Evolutionary conservation across 2,329 filamentous ascomycete genomes (phyloP).

Genomic region (Truncatella angustata): DNA sequence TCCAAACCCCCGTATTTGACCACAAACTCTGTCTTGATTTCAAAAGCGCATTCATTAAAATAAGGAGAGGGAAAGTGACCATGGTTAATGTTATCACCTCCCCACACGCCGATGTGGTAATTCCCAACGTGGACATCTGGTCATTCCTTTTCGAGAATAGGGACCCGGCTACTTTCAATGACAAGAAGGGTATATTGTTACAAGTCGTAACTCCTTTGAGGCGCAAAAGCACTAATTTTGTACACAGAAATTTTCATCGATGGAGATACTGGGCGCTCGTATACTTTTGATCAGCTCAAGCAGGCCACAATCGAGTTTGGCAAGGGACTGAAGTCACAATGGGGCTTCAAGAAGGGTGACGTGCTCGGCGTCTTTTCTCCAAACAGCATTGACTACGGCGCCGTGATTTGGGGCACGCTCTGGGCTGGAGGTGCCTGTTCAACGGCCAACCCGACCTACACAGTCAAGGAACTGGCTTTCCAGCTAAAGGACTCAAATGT

Average conservation of each 20-base stretch:
- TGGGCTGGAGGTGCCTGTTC: conserved; percentile 82
- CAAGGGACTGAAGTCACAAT: conserved; percentile 70
- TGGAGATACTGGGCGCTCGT: conserved; percentile 62
- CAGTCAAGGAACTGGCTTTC: conserved; percentile 76
- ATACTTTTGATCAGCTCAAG: conserved; percentile 70
- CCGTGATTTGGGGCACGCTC: conserved; percentile 72
- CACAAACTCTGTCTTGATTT: too few species aligned
- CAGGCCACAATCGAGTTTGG: conserved; percentile 72
- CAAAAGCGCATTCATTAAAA: too few species aligned
- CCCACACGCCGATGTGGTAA: conserved; percentile 59
- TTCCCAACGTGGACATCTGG: conserved; percentile 79
- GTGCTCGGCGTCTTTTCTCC: conserved; percentile 80
- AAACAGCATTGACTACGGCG: conserved; percentile 81
- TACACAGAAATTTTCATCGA: conserved; percentile 73
- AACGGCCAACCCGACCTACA: conserved; percentile 89
- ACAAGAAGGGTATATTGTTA: conserved; percentile 64
- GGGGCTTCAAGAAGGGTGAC: conserved; percentile 80
- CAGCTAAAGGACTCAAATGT: conserved; percentile 79
- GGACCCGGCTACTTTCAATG: conserved; percentile 57
- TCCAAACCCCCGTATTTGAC: not conserved
- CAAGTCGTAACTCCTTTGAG: not conserved
- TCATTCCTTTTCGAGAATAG: conserved; percentile 71
- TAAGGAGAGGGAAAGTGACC: too few species aligned
- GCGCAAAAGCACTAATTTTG: conserved; percentile 12
- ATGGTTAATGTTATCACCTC: conserved; percentile 71